Evolutionary conservation across 192 early-diverging fungal genomes (phyloP).

Genomic region (Radiomyces spectabilis): DNA sequence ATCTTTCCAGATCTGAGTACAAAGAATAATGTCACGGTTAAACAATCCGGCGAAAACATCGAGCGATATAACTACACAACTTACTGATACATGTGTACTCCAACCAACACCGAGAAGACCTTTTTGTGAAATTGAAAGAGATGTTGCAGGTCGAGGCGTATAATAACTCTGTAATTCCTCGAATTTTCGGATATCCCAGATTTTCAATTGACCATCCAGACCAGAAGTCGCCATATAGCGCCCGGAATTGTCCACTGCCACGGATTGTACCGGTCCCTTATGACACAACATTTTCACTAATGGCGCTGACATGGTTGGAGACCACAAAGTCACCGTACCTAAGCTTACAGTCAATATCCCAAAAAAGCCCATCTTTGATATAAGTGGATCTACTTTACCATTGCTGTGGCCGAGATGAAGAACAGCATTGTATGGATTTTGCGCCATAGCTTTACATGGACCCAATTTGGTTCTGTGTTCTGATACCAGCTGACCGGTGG

Average conservation of each 20-base stretch:
- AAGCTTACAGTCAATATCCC: too few relatives aligned
- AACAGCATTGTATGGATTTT: slow-evolving; percentile 88
- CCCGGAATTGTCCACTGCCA: slow-evolving; percentile 75
- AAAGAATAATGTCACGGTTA: too few relatives aligned
- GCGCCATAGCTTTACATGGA: slow-evolving; percentile 71
- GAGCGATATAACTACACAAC: too few relatives aligned
- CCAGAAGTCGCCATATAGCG: slow-evolving; percentile 90
- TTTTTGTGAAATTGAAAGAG: slow-evolving; percentile 75
- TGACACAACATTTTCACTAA: slow-evolving; percentile 95
- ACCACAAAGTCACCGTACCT: slow-evolving; percentile 88
- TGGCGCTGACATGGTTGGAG: slow-evolving; percentile 74
- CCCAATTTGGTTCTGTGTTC: slow-evolving; percentile 76
- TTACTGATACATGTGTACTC: slow-evolving; percentile 65
- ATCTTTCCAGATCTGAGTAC: slow-evolving; percentile 93
- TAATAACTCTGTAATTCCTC: slow-evolving; percentile 73
- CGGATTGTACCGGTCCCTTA: slow-evolving; percentile 70
- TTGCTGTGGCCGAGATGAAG: slow-evolving; percentile 89
- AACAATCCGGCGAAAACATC: too few relatives aligned
- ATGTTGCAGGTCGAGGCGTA: slow-evolving; percentile 69
- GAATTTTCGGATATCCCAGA: slow-evolving; percentile 92
- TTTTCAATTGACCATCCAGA: slow-evolving; percentile 79
- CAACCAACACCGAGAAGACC: slow-evolving; percentile 79
- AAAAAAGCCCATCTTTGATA: too few relatives aligned
- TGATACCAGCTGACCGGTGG: slow-evolving; percentile 77
- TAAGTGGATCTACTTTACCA: too few relatives aligned